Evolutionary conservation across 1,139 yeast species (phyloP), one percentile per base, ranked within the genome.

Genomic region (Kodamaea sp.): DNA sequence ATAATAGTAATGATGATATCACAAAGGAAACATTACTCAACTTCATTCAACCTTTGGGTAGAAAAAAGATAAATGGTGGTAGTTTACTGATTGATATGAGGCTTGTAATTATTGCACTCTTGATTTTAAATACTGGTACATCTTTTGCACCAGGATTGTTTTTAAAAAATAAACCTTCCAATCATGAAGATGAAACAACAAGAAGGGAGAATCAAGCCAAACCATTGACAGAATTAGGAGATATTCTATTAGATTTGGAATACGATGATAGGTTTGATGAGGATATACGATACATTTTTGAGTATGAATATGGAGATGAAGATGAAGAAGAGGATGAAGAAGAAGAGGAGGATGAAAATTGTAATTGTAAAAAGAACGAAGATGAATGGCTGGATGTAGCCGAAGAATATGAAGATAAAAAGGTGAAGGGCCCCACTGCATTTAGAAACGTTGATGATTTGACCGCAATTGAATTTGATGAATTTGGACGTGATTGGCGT

Each of bases 261-360:
- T 78, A 80, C 30, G 80, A 78, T 41, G 92, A 84, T 55, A 63
- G 78, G 38, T 81, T 77, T 47, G 94, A 84, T 53, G 89, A 82
- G 47, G 92, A 84, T 57, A 75, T 84, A 15, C 66, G 75, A 41
- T 84, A 84, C 52, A 79, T 84, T 62, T 83, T 83, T 56, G 88
- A 81, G 39, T 70, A 72, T 50, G 87, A 81, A 47, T 70, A 63
- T 22, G 70, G 67, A 8, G 62, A 56, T 23, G 69, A 59, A 9
- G 62, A 57, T 4, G 61, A 55, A 2, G 62, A 53, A 7, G 60
- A 53, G 8, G 60, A 46, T 20, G 58, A 47, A 5, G 53, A 46
- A 24, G 43, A 39, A 1, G 39, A 24, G 10, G 38, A 40, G 4
- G 38, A 29, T 8, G 45, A 44, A 8, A 39, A 34, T 15, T 15